Evolutionary conservation across 352 stramenopile species (phyloP).

Genomic region (Globisporangium ultimum): DNA sequence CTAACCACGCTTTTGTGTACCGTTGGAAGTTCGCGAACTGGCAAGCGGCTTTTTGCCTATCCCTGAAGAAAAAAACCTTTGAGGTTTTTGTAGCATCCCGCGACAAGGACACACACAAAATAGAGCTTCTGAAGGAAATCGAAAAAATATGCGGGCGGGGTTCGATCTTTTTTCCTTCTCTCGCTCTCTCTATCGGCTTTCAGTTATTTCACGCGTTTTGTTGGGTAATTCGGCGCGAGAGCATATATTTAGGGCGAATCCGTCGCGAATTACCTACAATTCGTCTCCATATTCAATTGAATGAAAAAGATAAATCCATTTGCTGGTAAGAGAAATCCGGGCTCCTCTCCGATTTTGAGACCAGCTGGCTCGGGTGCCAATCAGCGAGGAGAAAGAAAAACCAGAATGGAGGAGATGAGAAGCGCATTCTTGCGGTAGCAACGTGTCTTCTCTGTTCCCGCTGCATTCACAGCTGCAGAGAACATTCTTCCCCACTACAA

Average conservation of each 20-base stretch:
- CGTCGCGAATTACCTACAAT: no score
- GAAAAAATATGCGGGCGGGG: background rate
- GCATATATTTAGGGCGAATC: no score
- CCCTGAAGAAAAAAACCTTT: no score
- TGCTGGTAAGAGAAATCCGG: background rate
- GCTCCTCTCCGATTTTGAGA: background rate
- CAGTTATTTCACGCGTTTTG: background rate
- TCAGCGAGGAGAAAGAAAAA: background rate
- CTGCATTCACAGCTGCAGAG: conserved; percentile 1
- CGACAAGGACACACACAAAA: background rate
- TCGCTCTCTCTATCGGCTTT: background rate
- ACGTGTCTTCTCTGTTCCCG: no score
- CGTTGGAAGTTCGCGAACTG: no score
- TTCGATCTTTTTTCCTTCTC: background rate
- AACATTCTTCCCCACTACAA: background rate
- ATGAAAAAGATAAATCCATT: background rate
- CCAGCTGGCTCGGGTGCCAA: background rate
- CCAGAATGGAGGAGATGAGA: background rate
- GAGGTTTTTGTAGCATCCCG: no score
- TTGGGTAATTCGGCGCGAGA: no score
- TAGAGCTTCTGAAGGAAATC: background rate
- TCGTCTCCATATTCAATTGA: background rate
- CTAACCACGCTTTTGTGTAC: no score
- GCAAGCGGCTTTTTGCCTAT: no score
- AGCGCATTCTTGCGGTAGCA: no score